Evolutionary conservation across 2,329 filamentous ascomycete genomes (phyloP).

Genomic region (Trichoderma breve): DNA sequence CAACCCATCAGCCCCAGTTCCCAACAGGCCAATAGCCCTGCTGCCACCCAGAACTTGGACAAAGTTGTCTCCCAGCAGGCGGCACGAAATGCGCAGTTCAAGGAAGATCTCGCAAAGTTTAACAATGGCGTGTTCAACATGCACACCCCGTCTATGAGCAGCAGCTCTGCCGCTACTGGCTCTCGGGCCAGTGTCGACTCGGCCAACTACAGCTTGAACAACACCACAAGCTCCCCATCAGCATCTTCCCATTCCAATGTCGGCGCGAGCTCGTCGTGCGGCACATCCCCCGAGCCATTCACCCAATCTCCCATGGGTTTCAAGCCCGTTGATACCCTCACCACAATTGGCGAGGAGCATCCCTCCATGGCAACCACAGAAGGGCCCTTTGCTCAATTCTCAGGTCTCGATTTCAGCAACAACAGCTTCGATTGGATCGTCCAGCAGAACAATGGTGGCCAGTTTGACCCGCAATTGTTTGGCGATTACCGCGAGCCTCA

Average conservation of each 20-base stretch:
- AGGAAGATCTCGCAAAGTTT: slow-evolving; percentile 54
- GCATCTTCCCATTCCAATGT: slow-evolving; percentile 60
- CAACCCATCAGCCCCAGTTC: slow-evolving; percentile 35
- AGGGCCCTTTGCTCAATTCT: slow-evolving; percentile 32
- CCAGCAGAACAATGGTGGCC: slow-evolving; percentile 78
- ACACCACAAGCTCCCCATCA: slow-evolving; percentile 63
- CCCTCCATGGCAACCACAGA: slow-evolving; percentile 41
- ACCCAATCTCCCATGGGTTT: slow-evolving; percentile 68
- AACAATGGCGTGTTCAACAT: slow-evolving; percentile 41
- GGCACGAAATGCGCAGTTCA: slow-evolving; percentile 31
- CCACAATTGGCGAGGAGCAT: slow-evolving; percentile 66
- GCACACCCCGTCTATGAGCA: slow-evolving; percentile 56
- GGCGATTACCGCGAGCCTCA: slow-evolving; percentile 90
- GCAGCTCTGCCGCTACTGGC: slow-evolving; percentile 44
- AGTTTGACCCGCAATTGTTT: slow-evolving; percentile 90
- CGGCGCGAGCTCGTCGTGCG: slow-evolving; percentile 64
- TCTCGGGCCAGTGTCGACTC: slow-evolving; percentile 54
- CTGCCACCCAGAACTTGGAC: slow-evolving; percentile 32
- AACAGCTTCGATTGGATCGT: slow-evolving; percentile 70
- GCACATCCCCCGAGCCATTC: slow-evolving; percentile 74
- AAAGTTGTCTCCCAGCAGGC: slow-evolving; percentile 26
- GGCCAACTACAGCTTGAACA: slow-evolving; percentile 44
- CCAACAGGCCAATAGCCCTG: slow-evolving; percentile 27
- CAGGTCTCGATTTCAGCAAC: slow-evolving; percentile 43
- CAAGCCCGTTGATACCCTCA: slow-evolving; percentile 61